A percentile compares a stretch with the other conserved stretches of the same genome.
phyloP scores from a whole-genome alignment of 2,329 filamentous ascomycete genomes.

The Calycina herbarum region DNA sequence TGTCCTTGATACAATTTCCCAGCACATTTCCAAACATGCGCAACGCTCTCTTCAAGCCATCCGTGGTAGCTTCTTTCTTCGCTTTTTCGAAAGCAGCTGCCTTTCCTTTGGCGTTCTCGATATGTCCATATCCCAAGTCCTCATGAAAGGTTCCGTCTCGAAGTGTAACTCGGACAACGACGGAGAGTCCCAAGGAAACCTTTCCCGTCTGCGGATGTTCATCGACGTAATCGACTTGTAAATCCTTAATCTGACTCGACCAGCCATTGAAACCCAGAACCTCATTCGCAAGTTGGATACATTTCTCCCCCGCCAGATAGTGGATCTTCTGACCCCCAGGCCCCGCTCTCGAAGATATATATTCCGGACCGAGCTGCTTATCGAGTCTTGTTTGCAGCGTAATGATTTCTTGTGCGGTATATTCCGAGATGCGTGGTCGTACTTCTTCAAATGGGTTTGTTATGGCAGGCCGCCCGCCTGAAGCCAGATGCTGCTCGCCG shows the following conservation, averaged over 20 bases:
- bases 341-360: slow-evolving; percentile 83
- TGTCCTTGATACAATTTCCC: slow-evolving; percentile 98
- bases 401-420: slow-evolving; percentile 87
- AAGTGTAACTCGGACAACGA: slow-evolving; percentile 86
- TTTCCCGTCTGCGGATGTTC: slow-evolving; percentile 76
- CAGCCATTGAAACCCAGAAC: slow-evolving; percentile 97
- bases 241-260: slow-evolving; percentile 93
- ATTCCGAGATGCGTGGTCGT: slow-evolving; percentile 69
- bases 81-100: slow-evolving; percentile 96
- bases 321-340: slow-evolving; percentile 84
- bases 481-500: slow-evolving; percentile 61
- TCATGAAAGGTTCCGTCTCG: slow-evolving; percentile 96
- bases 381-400: slow-evolving; percentile 84
- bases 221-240: slow-evolving; percentile 94
- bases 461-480: slow-evolving; percentile 44
- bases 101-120: slow-evolving; percentile 94
- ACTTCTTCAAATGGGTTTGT: slow-evolving; percentile 81
- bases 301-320: slow-evolving; percentile 95
- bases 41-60: slow-evolving; percentile 85
- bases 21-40: slow-evolving; percentile 94
- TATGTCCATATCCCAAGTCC: slow-evolving; percentile 94
- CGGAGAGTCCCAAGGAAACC: slow-evolving; percentile 82
- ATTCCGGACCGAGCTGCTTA: slow-evolving; percentile 93
- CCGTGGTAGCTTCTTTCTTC: slow-evolving; percentile 96
- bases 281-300: slow-evolving; percentile 91